Conservation (phyloP, 1,284 basidiomycete species). For the Tilletiopsis washingtonensis region DNA sequence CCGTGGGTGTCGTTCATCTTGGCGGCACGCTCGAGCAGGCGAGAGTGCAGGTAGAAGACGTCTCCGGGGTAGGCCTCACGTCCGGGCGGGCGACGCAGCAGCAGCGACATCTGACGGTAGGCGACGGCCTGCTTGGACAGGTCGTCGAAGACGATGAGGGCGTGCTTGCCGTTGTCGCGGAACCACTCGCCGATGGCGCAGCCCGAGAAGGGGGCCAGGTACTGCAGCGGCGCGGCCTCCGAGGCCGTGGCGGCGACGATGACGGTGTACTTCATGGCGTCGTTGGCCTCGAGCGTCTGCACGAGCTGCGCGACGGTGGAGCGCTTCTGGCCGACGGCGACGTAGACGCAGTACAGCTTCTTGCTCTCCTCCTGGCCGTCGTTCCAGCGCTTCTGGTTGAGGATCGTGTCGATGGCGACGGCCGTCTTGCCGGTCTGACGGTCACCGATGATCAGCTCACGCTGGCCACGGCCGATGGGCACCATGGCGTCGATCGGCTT, state of each 20-base stretch:
- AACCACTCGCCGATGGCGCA: conserved; percentile 99
- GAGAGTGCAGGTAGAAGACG: conserved; percentile 99
- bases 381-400: conserved; percentile 99
- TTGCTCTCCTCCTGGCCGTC: conserved; percentile 89
- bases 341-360: conserved; percentile 99
- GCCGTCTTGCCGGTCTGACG: conserved; percentile 99
- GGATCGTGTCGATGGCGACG: conserved; percentile 97
- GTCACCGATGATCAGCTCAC: conserved; percentile 99
- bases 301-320: conserved; percentile 99
- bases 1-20: conserved; percentile 99
- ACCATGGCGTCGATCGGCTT: conserved; percentile 99
- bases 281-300: conserved; percentile 98
- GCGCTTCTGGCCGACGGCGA: conserved; percentile 97
- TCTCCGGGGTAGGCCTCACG: conserved; percentile 99
- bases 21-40: conserved; percentile 97
- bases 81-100: conserved; percentile 98
- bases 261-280: conserved; percentile 98
- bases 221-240: conserved; percentile 96
- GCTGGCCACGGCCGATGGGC: conserved; percentile 98
- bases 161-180: conserved; percentile 96
- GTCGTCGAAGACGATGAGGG: conserved; percentile 98
- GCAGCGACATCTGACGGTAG: conserved; percentile 99
- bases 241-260: conserved; percentile 98
- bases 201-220: conserved; percentile 98
- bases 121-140: conserved; percentile 99